phyloP scores from a whole-genome alignment of 2,329 filamentous ascomycete species.

The Sclerotinia subarctica region DNA sequence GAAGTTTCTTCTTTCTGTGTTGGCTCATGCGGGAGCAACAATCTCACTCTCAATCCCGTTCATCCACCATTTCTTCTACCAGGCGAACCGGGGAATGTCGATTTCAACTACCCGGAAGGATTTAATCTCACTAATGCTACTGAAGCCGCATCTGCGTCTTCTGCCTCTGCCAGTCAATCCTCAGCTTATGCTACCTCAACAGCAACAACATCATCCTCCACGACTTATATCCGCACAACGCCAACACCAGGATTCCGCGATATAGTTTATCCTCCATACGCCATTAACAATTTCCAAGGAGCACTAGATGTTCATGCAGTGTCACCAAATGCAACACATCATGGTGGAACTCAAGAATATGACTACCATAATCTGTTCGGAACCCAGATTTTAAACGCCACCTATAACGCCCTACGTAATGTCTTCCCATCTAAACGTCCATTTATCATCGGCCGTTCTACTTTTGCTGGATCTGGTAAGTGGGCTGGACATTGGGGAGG shows the following conservation, averaged over 20 bases:
- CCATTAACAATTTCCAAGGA: conserved; percentile 69
- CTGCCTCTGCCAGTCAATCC: conserved; percentile 51
- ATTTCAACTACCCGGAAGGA: conserved; percentile 63
- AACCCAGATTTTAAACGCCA: conserved; percentile 72
- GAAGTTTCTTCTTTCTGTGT: conserved; percentile 64
- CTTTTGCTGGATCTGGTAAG: conserved; percentile 72
- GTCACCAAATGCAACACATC: conserved; percentile 73
- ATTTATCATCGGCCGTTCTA: conserved; percentile 80
- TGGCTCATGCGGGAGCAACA: conserved; percentile 66
- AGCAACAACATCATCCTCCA: conserved; percentile 34
- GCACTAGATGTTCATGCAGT: conserved; percentile 71
- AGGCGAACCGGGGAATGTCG: conserved; percentile 58
- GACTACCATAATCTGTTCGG: conserved; percentile 81
- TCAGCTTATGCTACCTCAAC: conserved; percentile 38
- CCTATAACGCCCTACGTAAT: conserved; percentile 48
- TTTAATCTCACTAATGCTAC: conserved; percentile 68
- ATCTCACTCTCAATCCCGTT: conserved; percentile 63
- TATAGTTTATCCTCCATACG: conserved; percentile 71
- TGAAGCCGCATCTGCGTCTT: conserved; percentile 59
- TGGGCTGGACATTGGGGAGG: conserved; percentile 82
- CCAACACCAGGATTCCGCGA: conserved; percentile 63
- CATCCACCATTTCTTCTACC: conserved; percentile 64
- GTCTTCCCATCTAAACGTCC: conserved; percentile 62
- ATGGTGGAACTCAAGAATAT: conserved; percentile 71
- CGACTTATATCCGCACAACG: conserved; percentile 54